These are phyloP conservation scores for Rhododendron henanense DNA, from an alignment of 148 eudicot genomes.

Conservation along the genomic window DNA sequence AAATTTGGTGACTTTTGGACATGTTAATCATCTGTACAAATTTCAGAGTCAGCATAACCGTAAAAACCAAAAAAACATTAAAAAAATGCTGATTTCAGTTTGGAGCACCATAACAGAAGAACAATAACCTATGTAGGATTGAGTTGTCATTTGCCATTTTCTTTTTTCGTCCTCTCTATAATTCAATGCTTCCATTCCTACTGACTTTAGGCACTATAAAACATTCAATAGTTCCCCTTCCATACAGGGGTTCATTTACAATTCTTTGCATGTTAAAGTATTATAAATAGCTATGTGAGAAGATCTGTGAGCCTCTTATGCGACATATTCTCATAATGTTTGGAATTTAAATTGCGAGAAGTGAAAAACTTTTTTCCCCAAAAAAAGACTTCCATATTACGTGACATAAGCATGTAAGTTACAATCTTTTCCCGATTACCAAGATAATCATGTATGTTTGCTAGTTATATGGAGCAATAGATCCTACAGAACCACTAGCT, in stretches of 20 bases:
- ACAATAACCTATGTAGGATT: background rate
- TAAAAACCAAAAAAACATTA: too few species aligned
- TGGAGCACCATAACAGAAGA: background rate
- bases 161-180: background rate
- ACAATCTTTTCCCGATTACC: background rate
- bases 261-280: background rate
- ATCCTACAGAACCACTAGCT: background rate
- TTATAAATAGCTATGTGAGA: background rate
- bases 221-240: background rate
- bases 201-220: background rate
- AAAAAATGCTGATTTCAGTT: background rate
- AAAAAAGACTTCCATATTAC: background rate
- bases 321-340: background rate
- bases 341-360: background rate
- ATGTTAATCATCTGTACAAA: background rate
- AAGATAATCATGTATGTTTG: background rate
- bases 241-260: background rate
- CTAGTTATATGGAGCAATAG: background rate
- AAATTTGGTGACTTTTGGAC: background rate
- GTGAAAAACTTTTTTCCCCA: background rate
- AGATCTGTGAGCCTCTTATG: background rate
- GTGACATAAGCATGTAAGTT: background rate
- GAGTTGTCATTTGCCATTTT: background rate
- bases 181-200: background rate
- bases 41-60: background rate